Evolutionary conservation across 352 stramenopile species (phyloP).

Genomic region (Blastocystis sp.): DNA sequence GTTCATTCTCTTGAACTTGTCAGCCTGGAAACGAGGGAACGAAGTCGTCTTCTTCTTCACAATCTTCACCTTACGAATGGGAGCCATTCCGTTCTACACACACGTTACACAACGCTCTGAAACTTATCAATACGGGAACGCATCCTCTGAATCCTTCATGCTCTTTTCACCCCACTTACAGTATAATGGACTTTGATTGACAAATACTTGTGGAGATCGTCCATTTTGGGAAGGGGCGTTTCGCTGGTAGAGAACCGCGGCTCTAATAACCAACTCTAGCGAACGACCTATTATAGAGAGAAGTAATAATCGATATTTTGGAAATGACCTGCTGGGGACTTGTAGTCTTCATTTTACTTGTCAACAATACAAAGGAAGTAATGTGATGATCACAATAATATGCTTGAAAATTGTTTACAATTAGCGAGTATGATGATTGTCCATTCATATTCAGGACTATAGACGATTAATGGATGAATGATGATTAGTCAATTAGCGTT

Average conservation of each 20-base stretch:
- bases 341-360: no score
- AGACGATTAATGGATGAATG: no score
- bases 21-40: constrained; percentile 93
- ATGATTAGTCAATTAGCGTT: no score
- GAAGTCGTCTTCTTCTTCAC: constrained; percentile 99
- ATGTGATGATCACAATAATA: no score
- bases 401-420: no score
- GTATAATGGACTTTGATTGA: not conserved
- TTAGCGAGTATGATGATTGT: no score
- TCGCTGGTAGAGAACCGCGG: not conserved
- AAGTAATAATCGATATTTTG: no score
- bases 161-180: not conserved
- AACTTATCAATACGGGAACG: not conserved
- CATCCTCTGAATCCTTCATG: not conserved
- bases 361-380: no score
- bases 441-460: no score
- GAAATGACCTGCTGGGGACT: no score
- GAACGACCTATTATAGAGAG: no score
- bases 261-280: no score
- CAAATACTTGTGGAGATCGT: not conserved
- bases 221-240: not conserved
- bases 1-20: constrained; percentile 59
- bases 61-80: constrained; percentile 67
- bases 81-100: constrained; percentile 71
- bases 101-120: not conserved